These are phyloP conservation scores for Moricandia moricandioides DNA, from an alignment of 345 rosid species.

Conservation along the genomic window DNA sequence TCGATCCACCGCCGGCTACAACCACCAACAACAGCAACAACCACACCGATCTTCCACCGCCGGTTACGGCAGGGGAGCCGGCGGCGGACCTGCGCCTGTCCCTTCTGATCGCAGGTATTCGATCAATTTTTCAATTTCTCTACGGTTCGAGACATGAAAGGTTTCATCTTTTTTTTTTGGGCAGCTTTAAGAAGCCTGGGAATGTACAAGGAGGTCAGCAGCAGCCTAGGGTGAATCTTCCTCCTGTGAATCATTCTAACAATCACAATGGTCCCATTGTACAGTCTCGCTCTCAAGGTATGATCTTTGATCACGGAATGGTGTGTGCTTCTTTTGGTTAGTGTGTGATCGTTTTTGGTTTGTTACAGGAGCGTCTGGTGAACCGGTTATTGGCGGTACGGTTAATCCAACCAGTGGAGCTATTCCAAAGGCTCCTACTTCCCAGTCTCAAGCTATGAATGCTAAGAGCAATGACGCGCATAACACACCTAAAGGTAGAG, in stretches of 20 bases:
- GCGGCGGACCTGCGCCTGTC: slow-evolving; percentile 44
- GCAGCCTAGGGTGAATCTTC: slow-evolving; percentile 52
- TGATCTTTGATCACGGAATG: neutral
- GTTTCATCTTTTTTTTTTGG: neutral
- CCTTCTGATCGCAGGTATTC: slow-evolving; percentile 61
- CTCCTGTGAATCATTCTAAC: slow-evolving; percentile 43
- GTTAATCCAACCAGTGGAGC: slow-evolving; percentile 45
- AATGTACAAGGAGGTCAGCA: slow-evolving; percentile 71
- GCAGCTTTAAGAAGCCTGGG: slow-evolving; percentile 65
- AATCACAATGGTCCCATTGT: slow-evolving; percentile 57
- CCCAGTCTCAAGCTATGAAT: slow-evolving; percentile 64
- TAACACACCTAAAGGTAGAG: slow-evolving; percentile 60
- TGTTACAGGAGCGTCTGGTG: slow-evolving; percentile 49
- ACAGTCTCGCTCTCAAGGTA: slow-evolving; percentile 62
- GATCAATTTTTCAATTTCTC: no score
- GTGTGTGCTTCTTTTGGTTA: neutral
- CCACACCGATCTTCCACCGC: slow-evolving; percentile 41
- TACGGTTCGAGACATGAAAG: neutral
- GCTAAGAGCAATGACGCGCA: slow-evolving; percentile 38
- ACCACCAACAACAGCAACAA: slow-evolving; percentile 41
- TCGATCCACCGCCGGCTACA: slow-evolving; percentile 62
- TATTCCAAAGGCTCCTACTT: slow-evolving; percentile 81
- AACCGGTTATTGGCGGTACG: slow-evolving; percentile 36
- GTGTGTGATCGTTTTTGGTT: neutral
- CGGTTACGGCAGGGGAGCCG: slow-evolving; percentile 68